phyloP scores from a whole-genome alignment of 805 yeast genomes.

The Jamesozyma hellenica region DNA sequence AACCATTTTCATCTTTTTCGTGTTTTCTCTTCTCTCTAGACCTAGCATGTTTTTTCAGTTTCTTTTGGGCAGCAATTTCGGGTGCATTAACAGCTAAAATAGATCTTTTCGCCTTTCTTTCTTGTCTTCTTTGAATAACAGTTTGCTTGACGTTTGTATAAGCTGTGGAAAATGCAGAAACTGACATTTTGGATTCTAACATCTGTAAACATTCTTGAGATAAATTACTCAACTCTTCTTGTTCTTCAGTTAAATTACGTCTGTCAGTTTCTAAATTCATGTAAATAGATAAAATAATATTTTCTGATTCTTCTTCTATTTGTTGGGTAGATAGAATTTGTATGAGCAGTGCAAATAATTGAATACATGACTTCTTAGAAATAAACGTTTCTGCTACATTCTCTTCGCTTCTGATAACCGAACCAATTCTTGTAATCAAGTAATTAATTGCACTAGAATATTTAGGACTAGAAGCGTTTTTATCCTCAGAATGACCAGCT shows the following conservation, averaged over 20 bases:
- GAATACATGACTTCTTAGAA: constrained; percentile 61
- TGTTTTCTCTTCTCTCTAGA: constrained; percentile 68
- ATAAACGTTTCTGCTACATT: constrained; percentile 41
- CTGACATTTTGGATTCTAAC: constrained; percentile 53
- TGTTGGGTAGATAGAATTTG: constrained; percentile 40
- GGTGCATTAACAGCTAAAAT: constrained; percentile 71
- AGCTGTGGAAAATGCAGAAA: constrained; percentile 49
- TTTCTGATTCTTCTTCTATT: constrained; percentile 36
- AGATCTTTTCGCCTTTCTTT: constrained; percentile 66
- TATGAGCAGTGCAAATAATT: constrained; percentile 54
- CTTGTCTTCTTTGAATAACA: constrained; percentile 56
- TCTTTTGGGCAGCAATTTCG: constrained; percentile 68
- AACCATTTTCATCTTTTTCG: constrained; percentile 68
- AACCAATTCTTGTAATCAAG: constrained; percentile 50
- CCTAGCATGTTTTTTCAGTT: constrained; percentile 64
- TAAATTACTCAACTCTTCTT: constrained; percentile 41
- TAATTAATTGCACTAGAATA: constrained; percentile 22
- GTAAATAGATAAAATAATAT: constrained; percentile 45
- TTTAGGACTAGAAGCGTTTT: constrained; percentile 15
- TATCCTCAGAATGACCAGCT: constrained; percentile 23
- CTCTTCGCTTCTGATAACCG: constrained; percentile 57
- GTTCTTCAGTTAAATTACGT: constrained; percentile 29
- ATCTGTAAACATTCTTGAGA: constrained; percentile 59
- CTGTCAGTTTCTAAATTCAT: constrained; percentile 36
- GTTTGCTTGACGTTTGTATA: constrained; percentile 54